Percentiles rank a stretch among this genome's conserved stretches.
phyloP scores from a whole-genome alignment of 163 green algal species.

The Volvox carteri region DNA sequence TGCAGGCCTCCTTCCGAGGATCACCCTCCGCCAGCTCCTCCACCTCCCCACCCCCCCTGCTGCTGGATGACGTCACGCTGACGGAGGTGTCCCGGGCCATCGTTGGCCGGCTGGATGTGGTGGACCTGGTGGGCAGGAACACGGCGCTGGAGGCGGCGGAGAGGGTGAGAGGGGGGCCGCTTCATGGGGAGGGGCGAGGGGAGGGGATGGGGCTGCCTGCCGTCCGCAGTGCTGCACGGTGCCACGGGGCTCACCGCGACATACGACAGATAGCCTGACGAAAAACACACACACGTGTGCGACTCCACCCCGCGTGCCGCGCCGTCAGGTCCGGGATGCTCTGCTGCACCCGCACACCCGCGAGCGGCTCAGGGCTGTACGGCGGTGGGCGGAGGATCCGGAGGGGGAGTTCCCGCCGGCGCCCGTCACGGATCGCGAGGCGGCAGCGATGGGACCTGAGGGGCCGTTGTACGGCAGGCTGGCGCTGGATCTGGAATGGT shows the following conservation, averaged over 20 bases:
- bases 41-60: conserved; percentile 42
- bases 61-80: conserved; percentile 67
- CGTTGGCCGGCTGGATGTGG: conserved; percentile 74
- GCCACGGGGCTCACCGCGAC: too few relatives aligned
- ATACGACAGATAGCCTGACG: too few relatives aligned
- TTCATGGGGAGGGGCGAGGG: not conserved
- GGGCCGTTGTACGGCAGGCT: conserved; percentile 38
- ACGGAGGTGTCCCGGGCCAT: conserved; percentile 61
- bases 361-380: conserved; percentile 66
- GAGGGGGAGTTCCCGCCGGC: conserved; percentile 64
- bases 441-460: conserved; percentile 19
- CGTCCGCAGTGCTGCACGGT: too few relatives aligned
- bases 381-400: conserved; percentile 62
- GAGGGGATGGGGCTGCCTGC: not conserved
- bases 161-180: conserved; percentile 56
- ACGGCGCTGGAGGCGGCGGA: conserved; percentile 73
- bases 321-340: conserved; percentile 66
- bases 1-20: conserved; percentile 20
- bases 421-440: conserved; percentile 48
- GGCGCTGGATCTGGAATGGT: conserved; percentile 38
- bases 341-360: conserved; percentile 70
- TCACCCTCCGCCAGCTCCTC: conserved; percentile 3
- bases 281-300: too few relatives aligned
- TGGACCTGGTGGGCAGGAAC: conserved; percentile 72
- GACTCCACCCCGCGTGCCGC: not conserved